Percentiles rank a stretch among this genome's conserved stretches.
These are phyloP conservation scores for Geranium incanum DNA, from an alignment of 441 rosid species.

Conservation along the genomic window DNA sequence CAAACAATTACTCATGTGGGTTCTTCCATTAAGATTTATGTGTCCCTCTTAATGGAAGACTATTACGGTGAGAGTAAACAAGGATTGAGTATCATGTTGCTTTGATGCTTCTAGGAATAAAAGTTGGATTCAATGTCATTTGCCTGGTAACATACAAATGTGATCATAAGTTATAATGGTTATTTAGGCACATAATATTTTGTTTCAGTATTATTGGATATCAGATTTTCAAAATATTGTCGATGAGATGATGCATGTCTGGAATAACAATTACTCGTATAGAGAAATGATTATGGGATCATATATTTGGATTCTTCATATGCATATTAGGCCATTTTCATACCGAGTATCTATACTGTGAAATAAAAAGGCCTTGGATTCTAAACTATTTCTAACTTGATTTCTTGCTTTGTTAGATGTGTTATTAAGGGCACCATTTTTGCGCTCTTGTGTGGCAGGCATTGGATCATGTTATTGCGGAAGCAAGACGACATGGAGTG, in stretches of 20 bases:
- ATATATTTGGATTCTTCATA: neutral
- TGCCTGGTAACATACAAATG: no score
- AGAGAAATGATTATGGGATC: neutral
- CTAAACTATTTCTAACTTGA: no score
- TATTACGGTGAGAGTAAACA: neutral
- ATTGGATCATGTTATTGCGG: slow-evolving; percentile 36
- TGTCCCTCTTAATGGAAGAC: neutral
- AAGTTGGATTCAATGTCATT: no score
- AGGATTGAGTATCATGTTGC: no score
- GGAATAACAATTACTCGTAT: no score
- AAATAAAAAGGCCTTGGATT: no score
- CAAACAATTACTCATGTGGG: neutral
- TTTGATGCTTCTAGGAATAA: no score
- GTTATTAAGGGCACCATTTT: no score
- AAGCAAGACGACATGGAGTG: slow-evolving; percentile 59
- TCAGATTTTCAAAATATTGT: no score
- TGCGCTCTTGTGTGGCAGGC: neutral
- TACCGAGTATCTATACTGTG: no score
- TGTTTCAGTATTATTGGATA: neutral
- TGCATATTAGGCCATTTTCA: neutral
- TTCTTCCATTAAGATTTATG: neutral
- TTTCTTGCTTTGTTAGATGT: no score
- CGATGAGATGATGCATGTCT: no score
- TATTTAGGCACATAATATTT: neutral
- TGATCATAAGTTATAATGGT: neutral